Percentiles rank a stretch among this genome's conserved stretches.
phyloP scores from a whole-genome alignment of 108 stramenopile genomes.

The Pseudonitzschia pungens region DNA sequence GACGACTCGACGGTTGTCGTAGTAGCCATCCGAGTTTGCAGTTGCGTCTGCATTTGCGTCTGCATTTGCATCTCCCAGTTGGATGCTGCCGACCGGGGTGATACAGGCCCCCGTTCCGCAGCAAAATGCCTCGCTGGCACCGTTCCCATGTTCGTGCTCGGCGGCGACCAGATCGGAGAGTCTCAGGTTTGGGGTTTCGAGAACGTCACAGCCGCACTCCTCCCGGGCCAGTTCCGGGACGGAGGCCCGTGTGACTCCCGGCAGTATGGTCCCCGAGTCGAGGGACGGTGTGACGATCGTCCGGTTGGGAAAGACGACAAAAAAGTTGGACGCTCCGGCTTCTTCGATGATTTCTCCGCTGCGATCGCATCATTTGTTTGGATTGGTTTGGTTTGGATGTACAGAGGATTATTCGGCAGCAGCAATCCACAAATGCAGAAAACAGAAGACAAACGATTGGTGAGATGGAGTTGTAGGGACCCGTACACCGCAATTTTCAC shows the following conservation, averaged over 20 bases:
- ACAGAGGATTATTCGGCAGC: too few species aligned
- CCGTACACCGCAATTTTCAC: too few species aligned
- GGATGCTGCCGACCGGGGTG: neutral
- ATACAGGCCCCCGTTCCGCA: neutral
- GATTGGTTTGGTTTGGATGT: neutral
- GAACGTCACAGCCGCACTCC: neutral
- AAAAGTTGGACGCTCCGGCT: slow-evolving; percentile 51
- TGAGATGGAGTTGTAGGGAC: too few species aligned
- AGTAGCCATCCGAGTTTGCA: neutral
- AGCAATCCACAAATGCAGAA: too few species aligned
- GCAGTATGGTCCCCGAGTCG: slow-evolving; percentile 56
- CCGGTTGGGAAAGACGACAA: slow-evolving; percentile 36
- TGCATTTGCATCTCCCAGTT: neutral
- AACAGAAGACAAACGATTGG: too few species aligned
- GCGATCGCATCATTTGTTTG: neutral
- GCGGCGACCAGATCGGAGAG: neutral
- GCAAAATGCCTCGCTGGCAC: neutral
- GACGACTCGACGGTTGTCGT: neutral
- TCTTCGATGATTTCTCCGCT: slow-evolving; percentile 27
- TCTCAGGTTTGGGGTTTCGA: neutral
- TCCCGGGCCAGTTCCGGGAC: slow-evolving; percentile 36
- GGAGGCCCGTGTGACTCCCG: slow-evolving; percentile 69
- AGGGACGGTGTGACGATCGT: slow-evolving; percentile 68
- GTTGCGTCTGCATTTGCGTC: neutral
- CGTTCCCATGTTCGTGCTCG: neutral